These are phyloP conservation scores for Blastobotrys capitulatus DNA, from an alignment of 1,139 yeast genomes.

Conservation along the genomic window DNA sequence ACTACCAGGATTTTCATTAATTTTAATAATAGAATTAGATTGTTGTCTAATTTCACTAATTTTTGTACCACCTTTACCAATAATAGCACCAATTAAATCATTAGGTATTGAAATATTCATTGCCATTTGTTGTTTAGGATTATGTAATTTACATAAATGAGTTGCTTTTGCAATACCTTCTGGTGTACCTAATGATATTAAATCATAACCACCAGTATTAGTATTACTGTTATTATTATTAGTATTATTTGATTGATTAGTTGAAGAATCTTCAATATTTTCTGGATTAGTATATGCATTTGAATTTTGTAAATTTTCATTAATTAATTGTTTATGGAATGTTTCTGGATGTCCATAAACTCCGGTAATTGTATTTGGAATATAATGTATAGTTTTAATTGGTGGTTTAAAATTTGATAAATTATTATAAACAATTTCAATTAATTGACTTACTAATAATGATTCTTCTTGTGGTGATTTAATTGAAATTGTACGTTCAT, in stretches of 20 bases:
- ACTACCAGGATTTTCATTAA: constrained; percentile 20
- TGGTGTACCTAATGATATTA: constrained; percentile 11
- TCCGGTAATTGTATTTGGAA: constrained; percentile 23
- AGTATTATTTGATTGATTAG: neutral
- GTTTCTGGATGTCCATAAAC: constrained; percentile 28
- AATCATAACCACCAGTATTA: too few relatives aligned
- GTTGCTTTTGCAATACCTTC: constrained; percentile 21
- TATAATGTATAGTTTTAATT: constrained; percentile 12
- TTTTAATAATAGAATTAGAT: constrained; percentile 60
- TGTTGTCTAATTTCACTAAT: constrained; percentile 74
- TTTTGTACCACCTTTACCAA: constrained; percentile 75
- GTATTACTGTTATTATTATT: neutral
- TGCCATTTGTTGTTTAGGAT: constrained; percentile 24
- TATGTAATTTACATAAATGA: constrained; percentile 21
- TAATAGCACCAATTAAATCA: constrained; percentile 76
- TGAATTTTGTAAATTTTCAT: constrained; percentile 18
- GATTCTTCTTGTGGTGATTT: neutral
- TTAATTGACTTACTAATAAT: neutral
- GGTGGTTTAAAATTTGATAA: neutral
- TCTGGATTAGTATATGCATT: constrained; percentile 22
- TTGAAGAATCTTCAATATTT: neutral
- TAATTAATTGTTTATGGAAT: constrained; percentile 24
- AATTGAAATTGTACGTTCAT: constrained; percentile 64
- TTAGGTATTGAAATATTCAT: constrained; percentile 56
- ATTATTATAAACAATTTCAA: neutral